These are phyloP conservation scores for Cutaneotrichosporon cutaneum DNA, from an alignment of 1,284 basidiomycete species.

Conservation along the genomic window DNA sequence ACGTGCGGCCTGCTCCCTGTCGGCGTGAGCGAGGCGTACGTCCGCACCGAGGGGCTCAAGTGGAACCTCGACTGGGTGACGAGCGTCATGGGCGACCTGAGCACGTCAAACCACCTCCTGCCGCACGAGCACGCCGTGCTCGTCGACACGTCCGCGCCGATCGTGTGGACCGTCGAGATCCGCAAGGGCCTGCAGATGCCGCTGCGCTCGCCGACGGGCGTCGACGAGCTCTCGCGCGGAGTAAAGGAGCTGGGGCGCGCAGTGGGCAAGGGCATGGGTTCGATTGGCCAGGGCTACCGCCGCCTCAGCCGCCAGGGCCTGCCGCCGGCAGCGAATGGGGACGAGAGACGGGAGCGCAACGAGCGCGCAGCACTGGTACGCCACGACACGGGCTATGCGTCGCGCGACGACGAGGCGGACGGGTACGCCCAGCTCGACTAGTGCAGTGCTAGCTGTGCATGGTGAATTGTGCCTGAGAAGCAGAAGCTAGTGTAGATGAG, in stretches of 20 bases:
- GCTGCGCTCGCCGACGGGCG: constrained; percentile 28
- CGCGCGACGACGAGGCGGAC: constrained; percentile 12
- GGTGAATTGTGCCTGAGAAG: constrained; percentile 1
- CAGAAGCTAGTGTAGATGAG: not conserved
- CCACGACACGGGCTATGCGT: not conserved
- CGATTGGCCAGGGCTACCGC: constrained; percentile 5
- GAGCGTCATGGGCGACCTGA: constrained; percentile 75
- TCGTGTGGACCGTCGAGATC: constrained; percentile 82
- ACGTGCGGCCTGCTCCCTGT: constrained; percentile 93
- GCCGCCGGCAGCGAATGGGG: not conserved
- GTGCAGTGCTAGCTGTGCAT: not conserved
- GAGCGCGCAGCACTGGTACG: not conserved
- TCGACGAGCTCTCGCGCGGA: constrained; percentile 21
- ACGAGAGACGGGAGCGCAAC: constrained; percentile 4
- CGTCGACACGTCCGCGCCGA: constrained; percentile 73
- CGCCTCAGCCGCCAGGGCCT: constrained; percentile 10
- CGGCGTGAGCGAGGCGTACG: constrained; percentile 69
- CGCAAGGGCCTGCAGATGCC: constrained; percentile 27
- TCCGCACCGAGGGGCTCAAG: constrained; percentile 78
- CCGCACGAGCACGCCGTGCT: constrained; percentile 57
- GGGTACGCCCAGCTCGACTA: constrained; percentile 25
- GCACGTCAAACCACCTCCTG: constrained; percentile 86
- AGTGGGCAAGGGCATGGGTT: constrained; percentile 5
- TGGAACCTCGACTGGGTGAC: constrained; percentile 81
- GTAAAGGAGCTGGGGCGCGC: constrained; percentile 23